phyloP scores from a whole-genome alignment of 2,329 filamentous ascomycete species.

The Lasiodiplodia sp. region DNA sequence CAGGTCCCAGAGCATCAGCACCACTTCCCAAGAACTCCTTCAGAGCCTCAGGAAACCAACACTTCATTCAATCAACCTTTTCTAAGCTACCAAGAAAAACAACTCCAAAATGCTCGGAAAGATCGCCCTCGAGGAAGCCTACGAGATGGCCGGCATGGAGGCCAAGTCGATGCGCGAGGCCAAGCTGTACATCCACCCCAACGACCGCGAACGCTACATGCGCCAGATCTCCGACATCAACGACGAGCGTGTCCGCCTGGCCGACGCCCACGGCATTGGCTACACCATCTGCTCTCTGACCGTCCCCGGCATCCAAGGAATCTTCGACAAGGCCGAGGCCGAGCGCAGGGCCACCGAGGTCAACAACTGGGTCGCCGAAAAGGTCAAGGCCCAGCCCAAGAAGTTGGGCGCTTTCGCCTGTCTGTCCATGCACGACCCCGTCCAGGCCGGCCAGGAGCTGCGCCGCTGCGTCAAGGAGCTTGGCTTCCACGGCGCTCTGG shows the following conservation, averaged over 20 bases:
- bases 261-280: slow-evolving; percentile 36
- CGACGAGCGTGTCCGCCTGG: slow-evolving; percentile 35
- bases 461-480: slow-evolving; percentile 61
- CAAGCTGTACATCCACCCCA: slow-evolving; percentile 23
- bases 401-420: slow-evolving; percentile 25
- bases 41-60: neutral
- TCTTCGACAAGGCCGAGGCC: slow-evolving; percentile 37
- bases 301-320: slow-evolving; percentile 40
- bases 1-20: neutral
- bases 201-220: slow-evolving; percentile 21
- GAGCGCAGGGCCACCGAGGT: slow-evolving; percentile 37
- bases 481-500: slow-evolving; percentile 46
- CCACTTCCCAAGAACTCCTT: neutral
- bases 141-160: slow-evolving; percentile 22
- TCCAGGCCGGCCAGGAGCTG: slow-evolving; percentile 60
- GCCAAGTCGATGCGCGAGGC: slow-evolving; percentile 23
- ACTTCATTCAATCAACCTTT: neutral
- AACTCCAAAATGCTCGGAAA: slow-evolving; percentile 19
- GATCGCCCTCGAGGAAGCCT: slow-evolving; percentile 27
- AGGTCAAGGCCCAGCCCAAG: slow-evolving; percentile 34
- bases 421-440: slow-evolving; percentile 58
- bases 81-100: neutral
- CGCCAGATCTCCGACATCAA: slow-evolving; percentile 25
- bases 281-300: slow-evolving; percentile 40
- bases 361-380: slow-evolving; percentile 39